phyloP scores from a whole-genome alignment of 768 basidiomycete species.

The Lentinula guzmanii region DNA sequence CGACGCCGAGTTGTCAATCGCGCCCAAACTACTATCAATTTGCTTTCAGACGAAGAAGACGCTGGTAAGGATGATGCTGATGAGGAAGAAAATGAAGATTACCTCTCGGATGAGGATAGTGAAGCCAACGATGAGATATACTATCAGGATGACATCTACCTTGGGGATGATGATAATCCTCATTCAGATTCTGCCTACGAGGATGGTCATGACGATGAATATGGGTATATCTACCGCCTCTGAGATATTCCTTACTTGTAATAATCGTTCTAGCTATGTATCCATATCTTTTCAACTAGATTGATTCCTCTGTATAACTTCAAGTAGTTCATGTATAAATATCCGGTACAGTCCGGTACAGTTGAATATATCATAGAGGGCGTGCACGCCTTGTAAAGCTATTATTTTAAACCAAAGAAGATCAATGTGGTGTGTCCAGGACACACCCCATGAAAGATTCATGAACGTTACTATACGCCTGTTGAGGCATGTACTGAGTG shows the following conservation, averaged over 20 bases:
- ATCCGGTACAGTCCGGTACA: no score
- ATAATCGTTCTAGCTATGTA: no score
- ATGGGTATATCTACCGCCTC: neutral
- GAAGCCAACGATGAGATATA: neutral
- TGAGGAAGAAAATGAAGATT: neutral
- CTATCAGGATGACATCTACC: neutral
- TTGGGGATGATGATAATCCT: neutral
- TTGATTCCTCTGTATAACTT: no score
- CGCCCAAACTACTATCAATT: neutral
- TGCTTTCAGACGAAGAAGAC: conserved; percentile 3
- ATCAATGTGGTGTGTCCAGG: no score
- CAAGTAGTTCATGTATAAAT: no score
- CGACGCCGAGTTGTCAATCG: neutral
- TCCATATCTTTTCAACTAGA: no score
- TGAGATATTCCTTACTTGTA: neutral
- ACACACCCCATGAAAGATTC: no score
- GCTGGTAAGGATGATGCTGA: neutral
- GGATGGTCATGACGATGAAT: neutral
- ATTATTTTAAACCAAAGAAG: no score
- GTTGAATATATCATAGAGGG: no score
- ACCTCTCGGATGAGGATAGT: neutral
- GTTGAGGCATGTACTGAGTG: no score
- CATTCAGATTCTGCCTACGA: neutral
- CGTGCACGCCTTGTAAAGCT: no score
- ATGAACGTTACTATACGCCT: no score